Evolutionary conservation across 2,329 filamentous ascomycete species (phyloP), one percentile per base, ranked within the genome.

Genomic region (Davidsoniella eucalypti): DNA sequence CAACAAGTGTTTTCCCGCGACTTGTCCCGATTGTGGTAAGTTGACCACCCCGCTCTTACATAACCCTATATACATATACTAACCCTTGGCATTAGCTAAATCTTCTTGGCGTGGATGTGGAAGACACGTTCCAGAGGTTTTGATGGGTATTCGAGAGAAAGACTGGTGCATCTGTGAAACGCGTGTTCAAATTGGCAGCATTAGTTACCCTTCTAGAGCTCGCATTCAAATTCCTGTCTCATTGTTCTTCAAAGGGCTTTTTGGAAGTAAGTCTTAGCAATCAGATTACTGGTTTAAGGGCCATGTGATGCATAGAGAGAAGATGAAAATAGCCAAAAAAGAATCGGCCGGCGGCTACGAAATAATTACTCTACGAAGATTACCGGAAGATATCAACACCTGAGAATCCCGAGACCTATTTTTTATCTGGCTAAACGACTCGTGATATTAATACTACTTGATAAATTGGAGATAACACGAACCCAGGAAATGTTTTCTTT

Each of bases 81-180:
- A 29, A 47, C 29, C 36, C 37, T 5, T 38, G 16, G 10, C 16
- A 29, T n/a, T 52, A 72, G 70, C 66, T 25, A 71, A 69, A 59
- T 64, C 67, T 56, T 59, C 69, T 23, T 72, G 70, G 70, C 66
- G 68, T 54, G 70, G 70, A 54, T 73, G 69, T 61, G 69, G 70
- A 46, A 62, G 55, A 50, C 70, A 73, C 56, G 65, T 72, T 52
- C 62, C 67, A 7, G 58, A 63, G 12, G 69, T 68, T n/a, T 63
- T 73, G 29, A 33, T 33, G 29, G 8, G 29, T 10, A 9, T 72
- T 3, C 61, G 67, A 26, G 64, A 71, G 58, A 60, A 64, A 10
- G 58, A 71, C 42, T 70, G 69, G 69, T 73, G 70, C 60, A 66
- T 64, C 7, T 73, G 70, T 60, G 59, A 63, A 51, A 69, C 69